A percentile compares a stretch with the other conserved stretches of the same genome.
These are phyloP conservation scores for Cordyceps fumosorosea DNA, from an alignment of 2,329 filamentous ascomycete species.

Conservation along the genomic window DNA sequence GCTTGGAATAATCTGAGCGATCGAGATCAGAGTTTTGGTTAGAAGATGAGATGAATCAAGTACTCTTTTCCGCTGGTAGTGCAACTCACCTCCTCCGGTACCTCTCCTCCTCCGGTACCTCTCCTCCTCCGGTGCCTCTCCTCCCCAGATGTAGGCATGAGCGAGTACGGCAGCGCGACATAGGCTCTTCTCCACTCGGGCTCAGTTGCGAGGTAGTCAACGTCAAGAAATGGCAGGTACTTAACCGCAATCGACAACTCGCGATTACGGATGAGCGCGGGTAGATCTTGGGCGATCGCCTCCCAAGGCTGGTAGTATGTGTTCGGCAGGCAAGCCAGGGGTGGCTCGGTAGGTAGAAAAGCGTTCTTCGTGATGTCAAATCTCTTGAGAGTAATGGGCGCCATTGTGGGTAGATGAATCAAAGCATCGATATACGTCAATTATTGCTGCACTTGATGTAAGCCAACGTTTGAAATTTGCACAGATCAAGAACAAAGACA, in stretches of 20 bases:
- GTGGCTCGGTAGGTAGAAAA: constrained; percentile 66
- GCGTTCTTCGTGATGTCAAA: constrained; percentile 50
- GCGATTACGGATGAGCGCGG: constrained; percentile 51
- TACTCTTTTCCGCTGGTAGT: background rate
- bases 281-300: constrained; percentile 58
- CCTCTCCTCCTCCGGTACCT: constrained; percentile 64
- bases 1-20: constrained; percentile 56
- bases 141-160: constrained; percentile 87
- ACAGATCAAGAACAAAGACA: no score
- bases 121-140: constrained; percentile 66
- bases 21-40: background rate
- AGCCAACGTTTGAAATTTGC: no score
- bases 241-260: constrained; percentile 45
- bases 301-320: constrained; percentile 79
- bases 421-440: background rate
- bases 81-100: constrained; percentile 58
- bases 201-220: constrained; percentile 54
- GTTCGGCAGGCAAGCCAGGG: constrained; percentile 57
- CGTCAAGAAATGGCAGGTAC: constrained; percentile 61
- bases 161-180: constrained; percentile 69
- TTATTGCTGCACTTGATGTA: no score
- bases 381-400: background rate
- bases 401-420: background rate
- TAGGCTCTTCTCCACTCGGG: constrained; percentile 78
- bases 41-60: background rate